These are phyloP conservation scores for Gracilaria gracilis DNA, from an alignment of 23 red algal species.

Conservation along the genomic window DNA sequence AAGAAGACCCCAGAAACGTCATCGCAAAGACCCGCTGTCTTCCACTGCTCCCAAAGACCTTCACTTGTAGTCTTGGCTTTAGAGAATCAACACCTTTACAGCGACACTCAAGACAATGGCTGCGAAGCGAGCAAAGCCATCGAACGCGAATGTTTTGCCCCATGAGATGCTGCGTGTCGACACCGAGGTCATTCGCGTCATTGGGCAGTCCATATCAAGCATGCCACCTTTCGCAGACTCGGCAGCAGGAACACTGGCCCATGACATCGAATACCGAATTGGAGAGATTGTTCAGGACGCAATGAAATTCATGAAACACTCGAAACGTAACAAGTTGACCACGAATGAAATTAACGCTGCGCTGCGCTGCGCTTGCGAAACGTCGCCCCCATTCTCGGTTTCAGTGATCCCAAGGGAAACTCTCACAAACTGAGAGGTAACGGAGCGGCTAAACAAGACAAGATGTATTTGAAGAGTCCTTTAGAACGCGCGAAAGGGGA, in stretches of 20 bases:
- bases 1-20: not conserved
- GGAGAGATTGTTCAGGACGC: constrained; percentile 94
- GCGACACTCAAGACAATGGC: not conserved
- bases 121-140: not conserved
- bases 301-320: constrained; percentile 97
- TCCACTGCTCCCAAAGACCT: too few species aligned
- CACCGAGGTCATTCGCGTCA: constrained; percentile 42
- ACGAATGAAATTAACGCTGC: constrained; percentile 80
- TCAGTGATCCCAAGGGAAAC: constrained; percentile 8
- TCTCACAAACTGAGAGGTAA: not conserved
- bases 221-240: constrained; percentile 66
- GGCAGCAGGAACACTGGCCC: constrained; percentile 65
- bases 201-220: constrained; percentile 53
- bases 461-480: not conserved
- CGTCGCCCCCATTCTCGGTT: constrained; percentile 84
- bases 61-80: too few species aligned
- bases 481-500: not conserved
- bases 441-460: not conserved
- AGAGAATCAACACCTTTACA: not conserved
- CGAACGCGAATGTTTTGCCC: not conserved
- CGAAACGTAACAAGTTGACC: constrained; percentile 80
- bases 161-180: constrained; percentile 13
- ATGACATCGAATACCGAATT: constrained; percentile 91
- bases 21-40: too few species aligned
- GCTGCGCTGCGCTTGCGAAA: constrained; percentile 86